These are phyloP conservation scores for Macrocybe gigantea DNA, from an alignment of 768 basidiomycete genomes.

Conservation along the genomic window DNA sequence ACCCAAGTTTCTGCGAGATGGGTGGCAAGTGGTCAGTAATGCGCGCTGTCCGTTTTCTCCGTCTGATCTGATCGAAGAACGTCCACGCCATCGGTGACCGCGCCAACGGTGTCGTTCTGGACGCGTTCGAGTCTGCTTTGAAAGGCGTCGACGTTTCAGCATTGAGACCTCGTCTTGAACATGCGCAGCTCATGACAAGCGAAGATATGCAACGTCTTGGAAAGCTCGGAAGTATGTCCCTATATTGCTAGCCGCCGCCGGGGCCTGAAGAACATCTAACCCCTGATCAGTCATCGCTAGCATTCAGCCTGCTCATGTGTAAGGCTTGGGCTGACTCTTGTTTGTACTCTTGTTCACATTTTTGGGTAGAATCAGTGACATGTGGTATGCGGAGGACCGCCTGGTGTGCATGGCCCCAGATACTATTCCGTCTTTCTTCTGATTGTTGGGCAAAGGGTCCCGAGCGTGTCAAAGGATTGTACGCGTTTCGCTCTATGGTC, in stretches of 20 bases:
- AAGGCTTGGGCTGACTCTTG: slow-evolving; percentile 21
- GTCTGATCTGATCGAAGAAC: slow-evolving; percentile 43
- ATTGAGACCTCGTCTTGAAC: slow-evolving; percentile 77
- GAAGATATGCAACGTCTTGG: slow-evolving; percentile 74
- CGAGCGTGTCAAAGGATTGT: slow-evolving; percentile 78
- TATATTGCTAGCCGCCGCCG: too few relatives aligned
- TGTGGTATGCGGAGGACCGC: slow-evolving; percentile 85
- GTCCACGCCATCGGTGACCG: slow-evolving; percentile 86
- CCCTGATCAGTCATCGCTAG: slow-evolving; percentile 71
- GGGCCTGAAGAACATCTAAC: too few relatives aligned
- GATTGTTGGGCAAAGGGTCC: slow-evolving; percentile 47
- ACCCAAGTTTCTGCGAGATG: slow-evolving; percentile 66
- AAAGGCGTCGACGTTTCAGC: slow-evolving; percentile 55
- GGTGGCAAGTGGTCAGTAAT: slow-evolving; percentile 82
- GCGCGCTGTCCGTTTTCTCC: not conserved
- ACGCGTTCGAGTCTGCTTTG: slow-evolving; percentile 73
- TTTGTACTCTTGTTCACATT: not conserved
- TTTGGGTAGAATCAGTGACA: slow-evolving; percentile 64
- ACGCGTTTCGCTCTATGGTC: slow-evolving; percentile 77
- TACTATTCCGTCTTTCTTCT: slow-evolving; percentile 1
- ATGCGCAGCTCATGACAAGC: slow-evolving; percentile 82
- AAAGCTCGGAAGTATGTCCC: slow-evolving; percentile 60
- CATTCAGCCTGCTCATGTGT: slow-evolving; percentile 88
- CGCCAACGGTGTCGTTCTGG: slow-evolving; percentile 78
- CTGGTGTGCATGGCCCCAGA: slow-evolving; percentile 39